These are phyloP conservation scores for Castanea mollissima DNA, from an alignment of 306 rosid genomes.

Conservation along the genomic window DNA sequence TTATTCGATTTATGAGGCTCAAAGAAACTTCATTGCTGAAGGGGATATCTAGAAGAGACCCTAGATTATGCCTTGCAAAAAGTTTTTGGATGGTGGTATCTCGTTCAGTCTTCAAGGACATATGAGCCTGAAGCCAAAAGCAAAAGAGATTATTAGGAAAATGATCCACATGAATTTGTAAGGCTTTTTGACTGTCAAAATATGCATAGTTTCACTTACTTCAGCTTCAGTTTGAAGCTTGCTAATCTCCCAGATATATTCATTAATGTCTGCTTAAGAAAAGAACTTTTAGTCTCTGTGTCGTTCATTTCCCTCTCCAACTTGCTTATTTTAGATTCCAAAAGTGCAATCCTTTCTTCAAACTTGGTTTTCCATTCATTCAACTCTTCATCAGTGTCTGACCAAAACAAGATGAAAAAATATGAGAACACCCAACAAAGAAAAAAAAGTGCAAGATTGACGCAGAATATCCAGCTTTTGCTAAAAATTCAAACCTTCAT, in stretches of 20 bases:
- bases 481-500: constrained; percentile 55
- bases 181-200: constrained; percentile 11
- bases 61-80: constrained; percentile 63
- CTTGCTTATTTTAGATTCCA: constrained; percentile 51
- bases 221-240: constrained; percentile 80
- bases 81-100: constrained; percentile 61
- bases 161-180: constrained; percentile 20
- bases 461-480: constrained; percentile 13
- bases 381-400: constrained; percentile 91
- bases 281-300: constrained; percentile 35
- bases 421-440: constrained; percentile 10
- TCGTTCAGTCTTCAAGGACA: constrained; percentile 68
- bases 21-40: constrained; percentile 59
- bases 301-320: constrained; percentile 75
- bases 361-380: constrained; percentile 82
- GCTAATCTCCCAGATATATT: constrained; percentile 57
- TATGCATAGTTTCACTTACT: constrained; percentile 43
- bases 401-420: constrained; percentile 18
- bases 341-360: constrained; percentile 66
- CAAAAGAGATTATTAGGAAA: constrained; percentile 22
- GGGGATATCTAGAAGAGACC: constrained; percentile 67
- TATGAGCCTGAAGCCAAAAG: constrained; percentile 65
- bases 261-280: constrained; percentile 38
- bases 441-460: background rate
- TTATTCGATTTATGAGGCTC: constrained; percentile 65